These are phyloP conservation scores for Gliomastix tumulicola DNA, from an alignment of 2,329 filamentous ascomycete species.

Conservation along the genomic window DNA sequence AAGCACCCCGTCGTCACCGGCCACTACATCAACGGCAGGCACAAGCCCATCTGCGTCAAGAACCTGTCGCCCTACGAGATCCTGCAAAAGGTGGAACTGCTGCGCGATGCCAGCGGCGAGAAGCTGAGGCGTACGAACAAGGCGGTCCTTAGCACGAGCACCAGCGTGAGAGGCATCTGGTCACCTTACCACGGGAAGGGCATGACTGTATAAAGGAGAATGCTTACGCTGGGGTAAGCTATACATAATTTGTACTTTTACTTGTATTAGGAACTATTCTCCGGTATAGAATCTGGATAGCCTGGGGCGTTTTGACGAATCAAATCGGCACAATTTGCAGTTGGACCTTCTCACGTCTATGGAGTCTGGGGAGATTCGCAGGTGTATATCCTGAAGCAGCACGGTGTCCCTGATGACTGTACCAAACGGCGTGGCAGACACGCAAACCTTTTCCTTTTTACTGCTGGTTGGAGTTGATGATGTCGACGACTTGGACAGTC, in stretches of 20 bases:
- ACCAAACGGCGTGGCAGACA: too few relatives aligned
- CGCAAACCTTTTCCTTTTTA: too few relatives aligned
- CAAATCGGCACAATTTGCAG: too few relatives aligned
- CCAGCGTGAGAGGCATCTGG: constrained; percentile 64
- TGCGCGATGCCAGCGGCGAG: constrained; percentile 70
- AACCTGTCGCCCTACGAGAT: constrained; percentile 80
- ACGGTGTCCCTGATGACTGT: too few relatives aligned
- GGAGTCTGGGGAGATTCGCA: too few relatives aligned
- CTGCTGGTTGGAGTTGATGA: constrained; percentile 47
- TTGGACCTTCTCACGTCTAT: too few relatives aligned
- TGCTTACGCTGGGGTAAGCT: background rate
- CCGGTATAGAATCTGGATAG: too few relatives aligned
- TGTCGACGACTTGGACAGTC: constrained; percentile 45
- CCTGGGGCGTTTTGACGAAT: too few relatives aligned
- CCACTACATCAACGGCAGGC: constrained; percentile 84
- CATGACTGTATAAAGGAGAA: constrained; percentile 36
- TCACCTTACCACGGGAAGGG: constrained; percentile 61
- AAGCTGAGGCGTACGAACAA: constrained; percentile 60
- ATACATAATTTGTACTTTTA: background rate
- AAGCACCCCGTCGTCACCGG: constrained; percentile 86
- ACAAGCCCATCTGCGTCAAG: constrained; percentile 81
- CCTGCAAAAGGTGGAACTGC: constrained; percentile 66
- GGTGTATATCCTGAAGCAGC: too few relatives aligned
- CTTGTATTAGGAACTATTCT: background rate
- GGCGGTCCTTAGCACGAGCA: constrained; percentile 56